Conservation (phyloP, 176 grass and related monocot genomes). For the Musa troglodytarum region DNA sequence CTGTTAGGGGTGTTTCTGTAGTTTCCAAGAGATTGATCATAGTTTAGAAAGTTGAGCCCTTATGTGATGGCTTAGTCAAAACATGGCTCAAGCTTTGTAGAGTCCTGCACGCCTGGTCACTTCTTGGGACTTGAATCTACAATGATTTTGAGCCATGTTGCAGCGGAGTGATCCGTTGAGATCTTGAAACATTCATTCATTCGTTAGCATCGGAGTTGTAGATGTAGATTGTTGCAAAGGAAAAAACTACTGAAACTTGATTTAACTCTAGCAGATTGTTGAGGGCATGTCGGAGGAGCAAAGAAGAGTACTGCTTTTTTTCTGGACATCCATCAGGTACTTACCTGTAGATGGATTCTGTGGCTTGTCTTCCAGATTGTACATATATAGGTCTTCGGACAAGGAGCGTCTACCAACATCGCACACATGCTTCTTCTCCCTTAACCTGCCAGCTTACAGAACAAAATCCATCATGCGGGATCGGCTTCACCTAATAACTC, state of each 20-base stretch:
- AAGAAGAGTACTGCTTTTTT: constrained; percentile 77
- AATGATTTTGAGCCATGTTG: no score
- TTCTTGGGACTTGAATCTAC: no score
- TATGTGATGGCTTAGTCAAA: no score
- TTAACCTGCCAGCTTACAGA: constrained; percentile 71
- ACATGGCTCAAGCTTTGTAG: no score
- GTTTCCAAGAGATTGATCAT: background rate
- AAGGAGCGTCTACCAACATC: constrained; percentile 69
- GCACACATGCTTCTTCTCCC: constrained; percentile 93
- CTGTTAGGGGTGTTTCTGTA: background rate
- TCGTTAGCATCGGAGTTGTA: no score
- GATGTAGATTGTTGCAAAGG: no score
- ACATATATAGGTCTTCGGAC: constrained; percentile 64
- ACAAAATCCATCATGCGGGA: constrained; percentile 38
- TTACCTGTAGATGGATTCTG: constrained; percentile 76
- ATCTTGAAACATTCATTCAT: no score
- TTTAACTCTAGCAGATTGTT: constrained; percentile 36
- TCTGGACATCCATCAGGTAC: constrained; percentile 95
- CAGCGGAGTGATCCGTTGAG: no score
- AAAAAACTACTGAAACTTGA: background rate
- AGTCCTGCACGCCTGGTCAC: no score
- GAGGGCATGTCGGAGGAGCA: constrained; percentile 68
- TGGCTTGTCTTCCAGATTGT: constrained; percentile 74
- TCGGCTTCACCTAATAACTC: constrained; percentile 65
- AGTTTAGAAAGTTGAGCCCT: background rate